Conservation (phyloP, 352 stramenopile species). For the Phytophthora lateralis region DNA sequence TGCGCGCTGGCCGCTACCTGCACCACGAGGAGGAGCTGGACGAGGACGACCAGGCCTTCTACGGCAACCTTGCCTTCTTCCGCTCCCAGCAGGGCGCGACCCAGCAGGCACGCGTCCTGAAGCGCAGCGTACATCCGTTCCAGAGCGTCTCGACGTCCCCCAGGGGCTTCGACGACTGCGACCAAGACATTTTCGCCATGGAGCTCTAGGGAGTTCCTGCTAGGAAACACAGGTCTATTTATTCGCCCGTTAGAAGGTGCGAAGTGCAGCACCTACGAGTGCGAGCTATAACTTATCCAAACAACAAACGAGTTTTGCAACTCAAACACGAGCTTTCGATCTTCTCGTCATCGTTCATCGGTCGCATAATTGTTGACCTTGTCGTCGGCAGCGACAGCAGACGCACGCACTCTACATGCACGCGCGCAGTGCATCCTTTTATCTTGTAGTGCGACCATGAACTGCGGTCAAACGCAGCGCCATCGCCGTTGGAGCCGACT, state of each 20-base stretch:
- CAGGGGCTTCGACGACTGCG: conserved; percentile 26
- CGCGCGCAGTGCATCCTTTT: too few relatives aligned
- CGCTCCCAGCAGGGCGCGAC: conserved; percentile 46
- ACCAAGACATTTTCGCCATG: conserved; percentile 77
- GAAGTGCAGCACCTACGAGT: conserved; percentile 3
- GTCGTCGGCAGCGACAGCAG: neutral
- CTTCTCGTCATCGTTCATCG: conserved; percentile 10
- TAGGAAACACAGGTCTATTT: conserved; percentile 33
- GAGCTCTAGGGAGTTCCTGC: conserved; percentile 46
- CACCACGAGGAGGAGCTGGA: conserved; percentile 44
- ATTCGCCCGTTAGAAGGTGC: conserved; percentile 17
- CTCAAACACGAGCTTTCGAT: neutral
- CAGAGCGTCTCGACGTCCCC: conserved; percentile 14
- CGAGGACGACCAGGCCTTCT: conserved; percentile 68
- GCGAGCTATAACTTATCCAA: conserved; percentile 32
- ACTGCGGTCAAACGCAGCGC: neutral
- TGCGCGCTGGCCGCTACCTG: conserved; percentile 32
- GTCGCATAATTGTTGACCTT: neutral
- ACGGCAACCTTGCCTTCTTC: conserved; percentile 74
- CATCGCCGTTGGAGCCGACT: neutral
- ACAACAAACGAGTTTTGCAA: neutral
- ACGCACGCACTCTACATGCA: neutral
- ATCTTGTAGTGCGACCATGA: too few relatives aligned
- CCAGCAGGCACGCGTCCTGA: conserved; percentile 12
- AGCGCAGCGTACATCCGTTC: conserved; percentile 9